Base-by-base conservation (phyloP, 495 filamentous ascomycete species). In the Aspergillus carlsbadensis region DNA sequence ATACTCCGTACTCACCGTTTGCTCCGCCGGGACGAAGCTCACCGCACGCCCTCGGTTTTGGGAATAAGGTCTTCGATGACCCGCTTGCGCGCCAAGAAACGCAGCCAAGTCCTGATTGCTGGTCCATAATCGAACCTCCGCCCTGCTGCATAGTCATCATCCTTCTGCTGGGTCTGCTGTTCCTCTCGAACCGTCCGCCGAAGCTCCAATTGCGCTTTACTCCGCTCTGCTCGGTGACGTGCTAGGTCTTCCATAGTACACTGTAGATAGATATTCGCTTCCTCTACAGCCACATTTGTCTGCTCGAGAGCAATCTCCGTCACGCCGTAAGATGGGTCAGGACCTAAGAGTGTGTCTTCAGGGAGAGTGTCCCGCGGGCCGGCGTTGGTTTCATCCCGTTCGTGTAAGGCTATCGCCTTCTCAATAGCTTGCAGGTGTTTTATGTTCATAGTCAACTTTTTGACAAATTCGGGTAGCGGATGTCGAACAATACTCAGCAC, bases 401-500 rank as follows among this genome's bases (percentile, higher is more conserved):
- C 54, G 5, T 55, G 11, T n/a, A 59, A 37, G 5, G 29, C 26
- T 13, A 85, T 62, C 14, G 67, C 70, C 22, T 57, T 48, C 33
- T 73, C 64, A 13, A 81, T 41, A 13, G 62, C 54, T 18, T 71
- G 63, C 41, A 82, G 57, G 20, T 61, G 54, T 43, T 68, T 73
- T 17, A 85, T 68, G 52, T 81, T 84, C 33, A 64, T 33, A 6
- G 76, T 74, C n/a, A 86, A 60, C 40, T 72, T 59, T 11, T 65
- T 52, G 22, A 74, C 59, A 11, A 78, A 70, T 24, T 63, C 67
- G 13, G 66, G 57, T 2, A 84, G 54, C 6, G 84, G 81, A 62
- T 85, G 80, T 40, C 73, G 75, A 11, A 75, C 77, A 29, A 87
- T 59, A 52, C 79, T 76, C 53, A 85, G 57, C 5, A 85, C 70